Percentiles rank a stretch among this genome's conserved stretches.
Evolutionary conservation across 345 rosid genomes (phyloP).

Genomic region (Eucalyptus sp.): DNA sequence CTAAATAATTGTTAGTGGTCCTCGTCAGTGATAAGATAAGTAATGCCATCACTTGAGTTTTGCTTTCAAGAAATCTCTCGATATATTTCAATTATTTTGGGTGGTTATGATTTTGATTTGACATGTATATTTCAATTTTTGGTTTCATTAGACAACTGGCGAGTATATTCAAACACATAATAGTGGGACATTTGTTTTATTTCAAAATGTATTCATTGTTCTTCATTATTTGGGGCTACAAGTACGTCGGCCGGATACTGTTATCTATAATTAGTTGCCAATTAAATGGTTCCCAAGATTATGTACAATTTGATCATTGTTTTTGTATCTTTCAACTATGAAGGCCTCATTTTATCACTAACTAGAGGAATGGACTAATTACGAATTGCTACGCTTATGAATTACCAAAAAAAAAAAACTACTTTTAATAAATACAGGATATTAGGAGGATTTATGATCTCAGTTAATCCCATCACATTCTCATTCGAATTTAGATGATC

Average conservation of each 20-base stretch:
- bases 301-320: too few species aligned
- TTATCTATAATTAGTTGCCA: background rate
- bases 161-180: background rate
- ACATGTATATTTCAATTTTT: background rate
- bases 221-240: background rate
- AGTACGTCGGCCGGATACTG: fast-evolving
- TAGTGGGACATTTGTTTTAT: too few species aligned
- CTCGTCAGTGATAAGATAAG: background rate
- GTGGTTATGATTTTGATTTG: background rate
- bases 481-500: too few species aligned
- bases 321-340: background rate
- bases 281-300: background rate
- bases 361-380: background rate
- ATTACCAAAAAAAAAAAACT: background rate
- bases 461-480: too few species aligned
- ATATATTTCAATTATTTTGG: background rate
- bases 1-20: background rate
- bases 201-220: background rate
- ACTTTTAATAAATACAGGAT: too few species aligned
- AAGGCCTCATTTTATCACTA: background rate
- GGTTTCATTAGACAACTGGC: too few species aligned
- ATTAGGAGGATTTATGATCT: too few species aligned
- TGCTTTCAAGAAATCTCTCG: background rate
- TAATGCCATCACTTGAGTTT: background rate
- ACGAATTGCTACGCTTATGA: background rate